Evolutionary conservation across 1,284 basidiomycete genomes (phyloP).

Genomic region (Ustilago hordei): DNA sequence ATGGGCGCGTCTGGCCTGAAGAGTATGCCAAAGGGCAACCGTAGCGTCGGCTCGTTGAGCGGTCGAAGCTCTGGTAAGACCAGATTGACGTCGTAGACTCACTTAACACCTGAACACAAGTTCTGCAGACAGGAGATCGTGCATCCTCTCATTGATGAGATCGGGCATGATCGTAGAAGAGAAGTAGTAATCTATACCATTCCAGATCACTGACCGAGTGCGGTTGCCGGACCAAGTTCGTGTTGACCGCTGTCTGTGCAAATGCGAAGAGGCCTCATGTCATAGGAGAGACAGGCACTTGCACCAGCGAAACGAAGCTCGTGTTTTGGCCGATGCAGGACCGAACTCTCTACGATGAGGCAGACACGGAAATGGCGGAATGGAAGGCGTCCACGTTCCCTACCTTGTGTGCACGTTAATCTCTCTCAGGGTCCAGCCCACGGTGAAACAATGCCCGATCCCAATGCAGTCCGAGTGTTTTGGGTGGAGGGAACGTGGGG

Average conservation of each 20-base stretch:
- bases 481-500: conserved; percentile 20
- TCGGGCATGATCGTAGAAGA: conserved; percentile 4
- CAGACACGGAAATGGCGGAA: neutral
- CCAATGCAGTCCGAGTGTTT: neutral
- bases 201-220: neutral
- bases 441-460: neutral
- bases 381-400: conserved; percentile 13
- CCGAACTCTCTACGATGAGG: neutral
- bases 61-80: conserved; percentile 40
- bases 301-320: neutral
- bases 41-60: conserved; percentile 33
- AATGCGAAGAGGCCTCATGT: neutral
- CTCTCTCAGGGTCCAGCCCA: neutral
- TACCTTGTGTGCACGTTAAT: conserved; percentile 10
- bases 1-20: conserved; percentile 21
- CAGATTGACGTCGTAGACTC: conserved; percentile 23
- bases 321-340: conserved; percentile 1
- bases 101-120: neutral
- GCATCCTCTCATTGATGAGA: neutral
- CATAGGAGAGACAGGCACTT: neutral
- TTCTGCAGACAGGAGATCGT: neutral
- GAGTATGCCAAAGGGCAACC: conserved; percentile 28
- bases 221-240: neutral
- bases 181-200: conserved; percentile 2
- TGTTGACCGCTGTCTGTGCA: neutral